Base-by-base conservation (phyloP, 2,329 filamentous ascomycete species). In the Tolypocladium cylindrosporum region DNA sequence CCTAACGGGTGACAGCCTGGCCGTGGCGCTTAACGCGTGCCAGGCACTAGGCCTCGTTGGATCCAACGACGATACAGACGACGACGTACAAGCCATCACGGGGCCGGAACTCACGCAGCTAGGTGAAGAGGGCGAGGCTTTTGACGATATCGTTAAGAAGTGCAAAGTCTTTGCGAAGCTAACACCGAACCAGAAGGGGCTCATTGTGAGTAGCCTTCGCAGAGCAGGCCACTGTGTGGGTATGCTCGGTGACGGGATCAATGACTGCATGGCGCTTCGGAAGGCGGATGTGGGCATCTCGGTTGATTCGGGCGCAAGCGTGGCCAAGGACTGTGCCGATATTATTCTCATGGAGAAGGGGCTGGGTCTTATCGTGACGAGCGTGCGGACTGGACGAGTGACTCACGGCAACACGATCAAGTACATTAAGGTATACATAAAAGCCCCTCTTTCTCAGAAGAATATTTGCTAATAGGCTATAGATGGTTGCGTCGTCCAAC, bases 401-500 rank as follows among this genome's bases (percentile, higher is more conserved):
- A 68, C 66, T 7, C 65, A 68, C 27, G 66, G 65, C 45, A 68
- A 68, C 59, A 65, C 66, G 5, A 65, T 68, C 7, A 68, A 68
- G 57, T 68, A 68, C 54, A 67, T 68, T 58, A 68, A 66, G 60
- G 57, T 57, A 27, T 27, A 27, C 27, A 27, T 10, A 6, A 13
- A 40, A 51, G 2, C 10, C 9, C 19, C 4, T 14, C 4, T 9
- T 11, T 41, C 7, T 6, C 10, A 8, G 13, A 51, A 27, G 16
- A 4, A 4, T 7, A 13, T 14, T 16, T 40, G 14, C 39, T 41
- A 41, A 41, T 27, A 1, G 27, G 16, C 24, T 2, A n/a, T 37
- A 61, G 65, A 69, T 69, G 67, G 67, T 68, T 9, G 59, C 66
- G 8, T 69, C 67, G 1, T 68, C 66, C 60, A 68, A 69, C 57